Evolutionary conservation across 2,329 filamentous ascomycete genomes (phyloP), one percentile per base, ranked within the genome.

Genomic region (Microcyclosporella mali): DNA sequence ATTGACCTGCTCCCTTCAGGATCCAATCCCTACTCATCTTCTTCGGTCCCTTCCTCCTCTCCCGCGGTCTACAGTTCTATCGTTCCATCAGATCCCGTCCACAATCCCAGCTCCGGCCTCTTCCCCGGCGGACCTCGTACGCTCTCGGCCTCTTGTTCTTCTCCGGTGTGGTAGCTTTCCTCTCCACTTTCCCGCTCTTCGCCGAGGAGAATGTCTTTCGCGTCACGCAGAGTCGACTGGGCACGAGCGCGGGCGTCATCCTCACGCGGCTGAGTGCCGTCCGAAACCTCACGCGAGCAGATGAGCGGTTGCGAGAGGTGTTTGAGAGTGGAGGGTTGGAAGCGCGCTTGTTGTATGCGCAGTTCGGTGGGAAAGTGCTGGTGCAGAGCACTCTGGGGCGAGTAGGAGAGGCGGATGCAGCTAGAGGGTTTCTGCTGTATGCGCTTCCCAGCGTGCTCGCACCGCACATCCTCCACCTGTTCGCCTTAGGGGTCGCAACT

Each of bases 171-270:
- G 49, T 74, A 45, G 76, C 73, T 53, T 64, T 85, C 39, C 56
- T 81, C 45, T 74, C 79, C 45, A 81, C 84, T 12, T 68, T 90
- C 0, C 82, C 87, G 0, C 51, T 68, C 45, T 81, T 88, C 58
- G 71, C 78, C 4, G 84, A 85, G 3, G 81, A 87, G 61, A 95
- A 95, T 67, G 71, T 97, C 64, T 95, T 97, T 72, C 60, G 66
- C 21, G 65, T 72, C 14, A 95, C 90, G 1, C 73, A 81, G 43
- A 92, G 87, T 38, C 85, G 89, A 27, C 79, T 97, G 14, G 85
- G 88, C 57, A 90, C 85, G 32, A 82, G 88, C n/a, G 82, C 79
- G 32, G 85, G 90, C 59, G 82, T 94, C 27, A 75, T 97, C 47
- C 92, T 95, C 66, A 79, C 77, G 46, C 85, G 90, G 12, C 74